Conservation (phyloP, 805 yeast species). For the Candida boleticola region DNA sequence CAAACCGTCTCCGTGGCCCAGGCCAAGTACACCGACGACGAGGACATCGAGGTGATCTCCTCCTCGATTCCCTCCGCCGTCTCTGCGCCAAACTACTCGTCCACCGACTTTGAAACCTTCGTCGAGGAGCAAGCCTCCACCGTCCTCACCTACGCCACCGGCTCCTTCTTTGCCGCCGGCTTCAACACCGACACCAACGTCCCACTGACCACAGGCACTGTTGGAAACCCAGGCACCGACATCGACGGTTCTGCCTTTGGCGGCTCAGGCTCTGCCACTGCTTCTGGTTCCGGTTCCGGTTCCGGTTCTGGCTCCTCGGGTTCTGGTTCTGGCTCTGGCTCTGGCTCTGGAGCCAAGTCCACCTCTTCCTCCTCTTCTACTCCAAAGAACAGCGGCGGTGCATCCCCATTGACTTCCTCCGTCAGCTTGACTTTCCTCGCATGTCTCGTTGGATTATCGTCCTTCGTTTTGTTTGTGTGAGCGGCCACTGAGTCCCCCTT, state of each 20-base stretch:
- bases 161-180: neutral
- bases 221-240: too few relatives aligned
- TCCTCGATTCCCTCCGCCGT: constrained; percentile 43
- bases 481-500: neutral
- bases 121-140: neutral
- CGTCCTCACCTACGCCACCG: neutral
- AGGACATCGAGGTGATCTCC: constrained; percentile 46
- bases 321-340: neutral
- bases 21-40: constrained; percentile 23
- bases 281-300: neutral
- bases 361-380: neutral
- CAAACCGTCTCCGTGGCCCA: constrained; percentile 14
- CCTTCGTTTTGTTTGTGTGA: neutral
- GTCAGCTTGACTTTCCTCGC: neutral
- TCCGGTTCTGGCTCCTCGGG: neutral
- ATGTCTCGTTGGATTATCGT: neutral
- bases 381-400: neutral
- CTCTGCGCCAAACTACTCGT: neutral
- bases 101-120: neutral
- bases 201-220: neutral
- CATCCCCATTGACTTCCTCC: neutral
- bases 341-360: neutral
- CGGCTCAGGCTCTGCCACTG: neutral
- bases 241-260: neutral
- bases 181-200: neutral